Evolutionary conservation across 2,329 filamentous ascomycete genomes (phyloP).

Genomic region (Cadophora malorum): DNA sequence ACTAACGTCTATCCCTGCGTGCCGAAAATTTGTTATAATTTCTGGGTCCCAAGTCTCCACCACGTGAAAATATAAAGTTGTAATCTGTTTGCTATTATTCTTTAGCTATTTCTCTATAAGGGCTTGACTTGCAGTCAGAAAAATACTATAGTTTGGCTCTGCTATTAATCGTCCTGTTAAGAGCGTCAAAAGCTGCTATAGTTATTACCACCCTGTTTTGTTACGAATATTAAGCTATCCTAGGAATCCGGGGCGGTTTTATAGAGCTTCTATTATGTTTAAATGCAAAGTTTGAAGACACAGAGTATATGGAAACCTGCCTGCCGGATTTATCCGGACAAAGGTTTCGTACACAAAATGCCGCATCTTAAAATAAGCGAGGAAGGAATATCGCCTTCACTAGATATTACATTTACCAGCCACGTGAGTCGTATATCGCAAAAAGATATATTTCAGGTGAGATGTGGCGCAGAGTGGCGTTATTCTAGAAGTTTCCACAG

Average conservation of each 20-base stretch:
- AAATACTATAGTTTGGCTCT: conserved; percentile 16
- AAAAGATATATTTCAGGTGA: no score
- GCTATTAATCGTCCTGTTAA: conserved; percentile 28
- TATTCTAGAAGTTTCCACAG: no score
- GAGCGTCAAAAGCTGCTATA: conserved; percentile 15
- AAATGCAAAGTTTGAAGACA: conserved; percentile 3
- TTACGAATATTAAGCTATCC: conserved; percentile 21
- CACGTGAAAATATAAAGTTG: conserved; percentile 19
- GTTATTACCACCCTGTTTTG: conserved; percentile 15
- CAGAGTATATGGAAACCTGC: no score
- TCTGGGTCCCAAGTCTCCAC: conserved; percentile 14
- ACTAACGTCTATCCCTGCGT: conserved; percentile 15
- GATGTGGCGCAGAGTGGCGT: no score
- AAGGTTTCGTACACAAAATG: no score
- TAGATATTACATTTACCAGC: no score
- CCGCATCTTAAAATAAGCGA: no score
- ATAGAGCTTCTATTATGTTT: conserved; percentile 20
- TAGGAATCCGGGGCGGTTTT: conserved; percentile 23
- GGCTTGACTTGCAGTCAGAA: conserved; percentile 10
- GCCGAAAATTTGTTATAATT: conserved; percentile 13
- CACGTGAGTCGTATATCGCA: no score
- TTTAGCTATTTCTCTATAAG: conserved; percentile 23
- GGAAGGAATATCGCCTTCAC: no score
- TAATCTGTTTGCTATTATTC: conserved; percentile 21
- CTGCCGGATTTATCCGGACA: no score